Conservation (phyloP, 176 grass and related monocot genomes). For the Hordeum vulgare region MorexV3_pseudomolecules_assembly NC_058518.1:391021741-391022240, state of each 20-base stretch:
- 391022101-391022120: slow-evolving; percentile 5
- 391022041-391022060: background rate
- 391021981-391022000: background rate
- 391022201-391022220: slow-evolving; percentile 37
- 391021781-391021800: background rate
- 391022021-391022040: background rate
- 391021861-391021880: background rate
- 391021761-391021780: background rate
- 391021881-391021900: no score
- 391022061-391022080: background rate
- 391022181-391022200: slow-evolving; percentile 67
- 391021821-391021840: background rate
- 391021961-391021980: background rate
- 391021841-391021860: background rate
- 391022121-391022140: slow-evolving; percentile 75
- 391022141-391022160: slow-evolving; percentile 77
- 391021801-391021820: background rate
- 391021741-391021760: background rate
- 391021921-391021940: no score
- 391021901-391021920: no score
- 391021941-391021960: background rate
- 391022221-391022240: slow-evolving; percentile 2
- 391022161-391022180: slow-evolving; percentile 68
- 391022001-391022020: background rate
- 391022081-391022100: background rate